A percentile compares a stretch with the other conserved stretches of the same genome.
These are phyloP conservation scores for Leishmania lainsoni DNA, from an alignment of 208 protist genomes.

Conservation along the genomic window DNA sequence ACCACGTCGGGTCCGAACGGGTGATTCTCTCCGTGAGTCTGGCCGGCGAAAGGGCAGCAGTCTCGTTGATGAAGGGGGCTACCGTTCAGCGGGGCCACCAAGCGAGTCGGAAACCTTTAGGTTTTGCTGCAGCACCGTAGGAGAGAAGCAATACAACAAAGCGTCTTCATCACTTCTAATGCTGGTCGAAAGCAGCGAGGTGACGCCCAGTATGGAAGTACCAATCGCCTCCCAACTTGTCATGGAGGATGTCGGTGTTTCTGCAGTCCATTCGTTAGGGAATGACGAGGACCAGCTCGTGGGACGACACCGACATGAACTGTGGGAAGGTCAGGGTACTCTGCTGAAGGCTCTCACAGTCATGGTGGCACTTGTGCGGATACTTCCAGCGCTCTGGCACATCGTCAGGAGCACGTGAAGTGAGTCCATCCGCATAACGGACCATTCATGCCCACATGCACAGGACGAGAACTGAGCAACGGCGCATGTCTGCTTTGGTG, in stretches of 20 bases:
- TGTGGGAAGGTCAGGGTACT: constrained; percentile 1
- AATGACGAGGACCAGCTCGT: background rate
- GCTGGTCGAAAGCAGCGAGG: background rate
- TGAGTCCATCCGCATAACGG: constrained; percentile 17
- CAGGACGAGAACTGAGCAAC: constrained; percentile 37
- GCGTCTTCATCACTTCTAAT: background rate
- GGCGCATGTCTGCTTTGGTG: constrained; percentile 28
- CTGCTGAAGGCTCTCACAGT: background rate
- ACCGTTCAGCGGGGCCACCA: too few relatives aligned
- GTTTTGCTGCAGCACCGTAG: background rate
- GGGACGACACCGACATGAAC: constrained; percentile 12
- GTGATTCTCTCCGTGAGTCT: background rate
- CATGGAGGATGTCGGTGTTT: background rate
- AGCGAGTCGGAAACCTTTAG: background rate
- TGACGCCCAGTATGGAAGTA: background rate
- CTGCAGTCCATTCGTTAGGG: background rate
- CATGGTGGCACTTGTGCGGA: background rate
- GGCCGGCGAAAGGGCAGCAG: background rate
- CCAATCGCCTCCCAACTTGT: background rate
- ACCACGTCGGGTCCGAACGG: constrained; percentile 44
- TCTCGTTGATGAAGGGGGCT: background rate
- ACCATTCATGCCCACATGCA: constrained; percentile 30
- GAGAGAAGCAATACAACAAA: background rate
- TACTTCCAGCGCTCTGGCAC: constrained; percentile 9
- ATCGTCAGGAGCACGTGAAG: constrained; percentile 16